Evolutionary conservation across 148 eudicot genomes (phyloP).

Genomic region (Drosera capensis): DNA sequence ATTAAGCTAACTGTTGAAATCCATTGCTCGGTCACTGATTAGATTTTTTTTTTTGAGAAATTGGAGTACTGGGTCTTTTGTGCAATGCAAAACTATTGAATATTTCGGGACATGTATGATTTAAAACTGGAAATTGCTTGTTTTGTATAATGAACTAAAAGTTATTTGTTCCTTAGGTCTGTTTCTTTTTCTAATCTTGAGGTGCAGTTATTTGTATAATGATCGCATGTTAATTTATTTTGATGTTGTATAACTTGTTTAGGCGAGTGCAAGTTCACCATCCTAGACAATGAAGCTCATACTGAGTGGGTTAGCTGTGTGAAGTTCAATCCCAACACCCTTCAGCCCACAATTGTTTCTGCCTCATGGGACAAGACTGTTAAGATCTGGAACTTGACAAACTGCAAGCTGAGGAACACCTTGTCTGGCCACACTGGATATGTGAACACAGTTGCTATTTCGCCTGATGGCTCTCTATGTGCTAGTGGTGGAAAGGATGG

Average conservation of each 20-base stretch:
- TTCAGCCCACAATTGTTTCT: conserved; percentile 63
- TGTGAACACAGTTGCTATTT: conserved; percentile 79
- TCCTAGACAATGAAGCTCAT: conserved; percentile 59
- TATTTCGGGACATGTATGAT: no score
- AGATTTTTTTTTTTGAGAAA: no score
- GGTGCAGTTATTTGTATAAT: background rate
- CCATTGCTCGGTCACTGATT: no score
- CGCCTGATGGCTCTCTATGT: conserved; percentile 78
- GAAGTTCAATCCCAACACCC: conserved; percentile 58
- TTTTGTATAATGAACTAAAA: no score
- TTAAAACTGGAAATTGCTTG: no score
- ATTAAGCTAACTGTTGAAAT: no score
- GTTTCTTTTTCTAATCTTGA: background rate
- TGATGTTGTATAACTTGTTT: background rate
- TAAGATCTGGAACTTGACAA: conserved; percentile 75
- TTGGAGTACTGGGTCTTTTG: no score
- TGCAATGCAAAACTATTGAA: no score
- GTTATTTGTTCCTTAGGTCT: background rate
- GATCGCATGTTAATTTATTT: background rate
- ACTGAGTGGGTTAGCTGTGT: conserved; percentile 85
- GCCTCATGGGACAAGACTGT: conserved; percentile 80
- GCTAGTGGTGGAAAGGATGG: conserved; percentile 92
- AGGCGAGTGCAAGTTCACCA: conserved; percentile 86
- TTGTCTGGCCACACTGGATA: conserved; percentile 61
- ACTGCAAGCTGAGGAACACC: conserved; percentile 64